These are phyloP conservation scores for Apophysomyces ossiformis DNA, from an alignment of 371 early-diverging fungal species.

Conservation along the genomic window DNA sequence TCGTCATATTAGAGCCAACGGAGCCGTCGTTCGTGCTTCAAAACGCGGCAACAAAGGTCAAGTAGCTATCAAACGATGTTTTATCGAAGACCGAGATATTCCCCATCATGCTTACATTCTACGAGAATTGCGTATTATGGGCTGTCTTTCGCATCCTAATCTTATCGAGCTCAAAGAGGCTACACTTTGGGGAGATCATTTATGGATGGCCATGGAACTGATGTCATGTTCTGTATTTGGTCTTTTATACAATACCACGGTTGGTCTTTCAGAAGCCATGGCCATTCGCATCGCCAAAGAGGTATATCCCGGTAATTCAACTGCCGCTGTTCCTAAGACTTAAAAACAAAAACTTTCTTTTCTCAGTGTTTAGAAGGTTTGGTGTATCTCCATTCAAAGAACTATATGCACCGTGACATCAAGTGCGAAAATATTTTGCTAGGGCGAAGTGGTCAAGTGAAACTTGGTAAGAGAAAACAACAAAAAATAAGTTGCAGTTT, in stretches of 20 bases:
- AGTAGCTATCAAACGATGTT: slow-evolving; percentile 58
- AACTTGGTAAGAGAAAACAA: slow-evolving; percentile 37
- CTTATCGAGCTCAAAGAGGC: slow-evolving; percentile 47
- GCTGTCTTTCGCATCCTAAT: slow-evolving; percentile 43
- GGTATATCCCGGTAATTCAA: slow-evolving; percentile 21
- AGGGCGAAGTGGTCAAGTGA: slow-evolving; percentile 49
- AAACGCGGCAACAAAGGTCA: slow-evolving; percentile 31
- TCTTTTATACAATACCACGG: slow-evolving; percentile 43
- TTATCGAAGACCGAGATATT: slow-evolving; percentile 51
- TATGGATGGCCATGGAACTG: slow-evolving; percentile 59
- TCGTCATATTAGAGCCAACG: slow-evolving; percentile 30
- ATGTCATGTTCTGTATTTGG: slow-evolving; percentile 57
- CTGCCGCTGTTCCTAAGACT: background rate
- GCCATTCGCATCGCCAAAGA: slow-evolving; percentile 46
- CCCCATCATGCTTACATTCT: slow-evolving; percentile 50
- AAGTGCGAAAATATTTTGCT: slow-evolving; percentile 58
- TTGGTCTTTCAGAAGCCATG: slow-evolving; percentile 46
- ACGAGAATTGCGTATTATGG: slow-evolving; percentile 56
- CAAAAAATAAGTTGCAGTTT: background rate
- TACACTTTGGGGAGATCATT: slow-evolving; percentile 47
- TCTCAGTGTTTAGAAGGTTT: slow-evolving; percentile 49
- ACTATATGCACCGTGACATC: slow-evolving; percentile 59
- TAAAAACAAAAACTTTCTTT: background rate
- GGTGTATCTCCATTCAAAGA: slow-evolving; percentile 50
- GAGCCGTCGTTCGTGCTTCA: slow-evolving; percentile 35